phyloP scores from a whole-genome alignment of 2,329 filamentous ascomycete species.

The Metarhizium humberi region DNA sequence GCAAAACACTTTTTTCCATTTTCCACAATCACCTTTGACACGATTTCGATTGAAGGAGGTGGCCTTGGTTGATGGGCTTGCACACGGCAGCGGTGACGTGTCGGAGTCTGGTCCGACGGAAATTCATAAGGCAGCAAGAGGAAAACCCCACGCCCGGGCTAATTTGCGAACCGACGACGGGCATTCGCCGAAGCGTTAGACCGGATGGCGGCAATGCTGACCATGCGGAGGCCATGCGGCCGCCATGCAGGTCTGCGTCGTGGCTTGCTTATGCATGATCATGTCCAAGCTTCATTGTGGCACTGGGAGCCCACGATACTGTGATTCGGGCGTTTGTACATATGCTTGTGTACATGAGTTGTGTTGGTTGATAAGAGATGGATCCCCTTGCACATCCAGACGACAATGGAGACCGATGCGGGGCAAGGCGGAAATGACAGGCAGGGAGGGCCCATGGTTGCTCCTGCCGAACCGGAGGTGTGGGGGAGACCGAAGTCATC shows the following conservation, averaged over 20 bases:
- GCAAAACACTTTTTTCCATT: too few species aligned
- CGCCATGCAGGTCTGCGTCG: background rate
- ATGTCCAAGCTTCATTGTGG: background rate
- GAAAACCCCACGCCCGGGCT: background rate
- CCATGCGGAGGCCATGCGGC: background rate
- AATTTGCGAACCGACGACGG: background rate
- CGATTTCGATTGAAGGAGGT: background rate
- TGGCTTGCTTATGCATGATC: background rate
- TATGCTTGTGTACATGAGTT: background rate
- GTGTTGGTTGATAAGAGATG: background rate
- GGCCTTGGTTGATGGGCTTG: background rate
- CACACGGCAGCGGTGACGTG: background rate
- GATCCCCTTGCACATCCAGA: background rate
- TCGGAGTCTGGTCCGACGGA: background rate
- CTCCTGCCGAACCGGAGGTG: background rate
- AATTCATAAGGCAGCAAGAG: background rate
- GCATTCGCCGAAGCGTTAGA: background rate
- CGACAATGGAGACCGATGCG: background rate
- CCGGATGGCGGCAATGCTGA: background rate
- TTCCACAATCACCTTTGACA: background rate
- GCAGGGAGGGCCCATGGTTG: background rate
- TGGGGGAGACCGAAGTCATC: too few species aligned
- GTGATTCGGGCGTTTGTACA: background rate
- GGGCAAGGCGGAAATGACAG: background rate
- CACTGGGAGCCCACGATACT: background rate